phyloP scores from a whole-genome alignment of 441 rosid species.

The Raphanus hybrid region DNA sequence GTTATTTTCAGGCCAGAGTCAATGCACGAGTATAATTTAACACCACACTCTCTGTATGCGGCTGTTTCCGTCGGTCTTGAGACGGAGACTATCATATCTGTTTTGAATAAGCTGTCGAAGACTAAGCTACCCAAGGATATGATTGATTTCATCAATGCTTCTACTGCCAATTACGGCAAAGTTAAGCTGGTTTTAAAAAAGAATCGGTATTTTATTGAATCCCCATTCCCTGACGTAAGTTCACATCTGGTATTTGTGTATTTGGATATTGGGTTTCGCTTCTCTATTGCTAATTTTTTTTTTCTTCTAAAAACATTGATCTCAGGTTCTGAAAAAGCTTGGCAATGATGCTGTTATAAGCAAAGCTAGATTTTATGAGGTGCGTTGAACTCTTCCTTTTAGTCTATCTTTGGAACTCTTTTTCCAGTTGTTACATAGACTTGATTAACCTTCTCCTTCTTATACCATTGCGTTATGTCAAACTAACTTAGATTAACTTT shows the following conservation, averaged over 20 bases:
- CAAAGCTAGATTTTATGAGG: slow-evolving; percentile 82
- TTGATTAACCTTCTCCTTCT: slow-evolving; percentile 1
- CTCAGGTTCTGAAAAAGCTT: slow-evolving; percentile 82
- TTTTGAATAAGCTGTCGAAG: slow-evolving; percentile 85
- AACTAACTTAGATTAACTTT: not conserved
- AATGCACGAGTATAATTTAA: slow-evolving; percentile 93
- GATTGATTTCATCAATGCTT: slow-evolving; percentile 79
- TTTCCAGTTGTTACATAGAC: slow-evolving; percentile 11
- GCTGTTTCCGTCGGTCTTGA: slow-evolving; percentile 97
- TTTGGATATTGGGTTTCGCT: not conserved
- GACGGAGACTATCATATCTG: slow-evolving; percentile 80
- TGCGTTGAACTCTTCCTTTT: slow-evolving; percentile 39
- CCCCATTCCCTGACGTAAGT: slow-evolving; percentile 87
- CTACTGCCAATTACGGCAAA: slow-evolving; percentile 96
- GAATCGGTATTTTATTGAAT: slow-evolving; percentile 83
- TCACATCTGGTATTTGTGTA: slow-evolving; percentile 12
- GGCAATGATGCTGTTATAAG: slow-evolving; percentile 73
- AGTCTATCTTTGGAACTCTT: slow-evolving; percentile 4
- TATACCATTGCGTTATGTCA: not conserved
- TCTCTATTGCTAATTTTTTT: not conserved
- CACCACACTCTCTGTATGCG: slow-evolving; percentile 93
- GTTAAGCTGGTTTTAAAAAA: slow-evolving; percentile 95
- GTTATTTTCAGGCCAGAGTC: slow-evolving; percentile 76
- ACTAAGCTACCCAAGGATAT: slow-evolving; percentile 89
- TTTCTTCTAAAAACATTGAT: not conserved